Conservation (phyloP, 2,329 filamentous ascomycete species). For the Monilinia vaccinii-corymbosi region DNA sequence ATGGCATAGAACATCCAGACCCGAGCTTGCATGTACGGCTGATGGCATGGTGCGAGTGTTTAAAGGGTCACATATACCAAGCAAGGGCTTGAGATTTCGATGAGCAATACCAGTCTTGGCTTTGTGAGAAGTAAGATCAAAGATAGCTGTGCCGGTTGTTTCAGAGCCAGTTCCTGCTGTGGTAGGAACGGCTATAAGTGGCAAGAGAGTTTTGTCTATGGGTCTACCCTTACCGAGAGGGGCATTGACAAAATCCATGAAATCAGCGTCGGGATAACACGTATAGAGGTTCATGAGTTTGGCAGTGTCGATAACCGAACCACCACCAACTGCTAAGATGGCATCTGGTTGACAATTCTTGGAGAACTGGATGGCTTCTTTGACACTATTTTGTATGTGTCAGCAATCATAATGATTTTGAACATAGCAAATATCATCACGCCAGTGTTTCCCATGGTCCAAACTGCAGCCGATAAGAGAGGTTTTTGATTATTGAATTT, state of each 20-base stretch:
- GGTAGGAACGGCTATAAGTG: constrained; percentile 75
- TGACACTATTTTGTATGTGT: constrained; percentile 47
- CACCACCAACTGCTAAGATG: constrained; percentile 85
- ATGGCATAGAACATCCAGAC: constrained; percentile 92
- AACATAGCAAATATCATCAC: not conserved
- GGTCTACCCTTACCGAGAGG: constrained; percentile 78
- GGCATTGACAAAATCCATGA: constrained; percentile 96
- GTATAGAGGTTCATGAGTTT: constrained; percentile 98
- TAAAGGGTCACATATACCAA: constrained; percentile 76
- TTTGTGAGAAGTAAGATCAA: constrained; percentile 80
- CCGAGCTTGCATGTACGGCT: constrained; percentile 84
- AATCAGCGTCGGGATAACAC: constrained; percentile 82
- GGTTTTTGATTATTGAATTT: too few relatives aligned
- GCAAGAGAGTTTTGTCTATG: constrained; percentile 60
- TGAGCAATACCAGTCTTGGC: constrained; percentile 96
- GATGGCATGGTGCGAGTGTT: constrained; percentile 96
- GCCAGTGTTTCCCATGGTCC: too few relatives aligned
- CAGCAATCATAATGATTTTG: not conserved
- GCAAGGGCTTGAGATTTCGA: constrained; percentile 86
- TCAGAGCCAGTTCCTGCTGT: constrained; percentile 85
- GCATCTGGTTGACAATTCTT: constrained; percentile 77
- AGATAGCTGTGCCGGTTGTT: constrained; percentile 96
- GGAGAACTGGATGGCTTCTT: constrained; percentile 79
- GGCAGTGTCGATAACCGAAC: constrained; percentile 94
- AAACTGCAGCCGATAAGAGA: too few relatives aligned